Evolutionary conservation across 495 filamentous ascomycete species (phyloP), one percentile per base, ranked within the genome.

Genomic region (Penicillium cinerascens): DNA sequence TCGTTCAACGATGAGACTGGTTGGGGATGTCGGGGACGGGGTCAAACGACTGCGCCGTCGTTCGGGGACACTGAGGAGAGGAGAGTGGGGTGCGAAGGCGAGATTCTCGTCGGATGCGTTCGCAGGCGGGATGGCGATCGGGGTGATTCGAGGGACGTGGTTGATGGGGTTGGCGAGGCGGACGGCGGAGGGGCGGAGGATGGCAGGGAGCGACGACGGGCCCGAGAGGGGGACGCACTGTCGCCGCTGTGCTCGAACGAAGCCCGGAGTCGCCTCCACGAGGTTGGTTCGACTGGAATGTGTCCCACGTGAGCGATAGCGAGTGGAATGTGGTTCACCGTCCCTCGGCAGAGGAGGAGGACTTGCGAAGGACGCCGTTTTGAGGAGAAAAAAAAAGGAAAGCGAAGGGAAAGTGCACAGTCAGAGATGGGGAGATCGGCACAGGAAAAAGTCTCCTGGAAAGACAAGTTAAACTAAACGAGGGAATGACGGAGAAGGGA

Each of bases 1-100:
- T 55, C 80, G 81, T 55, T 89, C 86, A 45, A 89, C 80, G 51
- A 85, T 74, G 25, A 87, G 71, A 59, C 84, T 88, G 44, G 75
- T 79, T 26, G 80, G 78, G 42, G 78, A 78, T 16, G 73, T 79
- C 22, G 80, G 78, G 43, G 78, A 78, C 10, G 73, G 72, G 49
- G 74, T 68, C 4, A 69, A 73, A 38, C 84, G 75, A 53, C 70
- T 81, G 59, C 80, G 80, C 40, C 80, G 83, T 55, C 82, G 81
- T 56, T 89, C 85, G 42, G 85, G 81, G 27, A 88, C 77, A 11
- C 83, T 82, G 45, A 91, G 77, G 16, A 91, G 81, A 15, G 87
- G 87, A 58, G 82, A 83, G 22, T 67, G 65, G 23, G 63, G 44
- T 17, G 65, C 60, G 22, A 74, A 64, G 0, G 68, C 64, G 16